A percentile compares a stretch with the other conserved stretches of the same genome.
Evolutionary conservation across 2,329 filamentous ascomycete species (phyloP).

Genomic region (Sclerotinia nivalis): DNA sequence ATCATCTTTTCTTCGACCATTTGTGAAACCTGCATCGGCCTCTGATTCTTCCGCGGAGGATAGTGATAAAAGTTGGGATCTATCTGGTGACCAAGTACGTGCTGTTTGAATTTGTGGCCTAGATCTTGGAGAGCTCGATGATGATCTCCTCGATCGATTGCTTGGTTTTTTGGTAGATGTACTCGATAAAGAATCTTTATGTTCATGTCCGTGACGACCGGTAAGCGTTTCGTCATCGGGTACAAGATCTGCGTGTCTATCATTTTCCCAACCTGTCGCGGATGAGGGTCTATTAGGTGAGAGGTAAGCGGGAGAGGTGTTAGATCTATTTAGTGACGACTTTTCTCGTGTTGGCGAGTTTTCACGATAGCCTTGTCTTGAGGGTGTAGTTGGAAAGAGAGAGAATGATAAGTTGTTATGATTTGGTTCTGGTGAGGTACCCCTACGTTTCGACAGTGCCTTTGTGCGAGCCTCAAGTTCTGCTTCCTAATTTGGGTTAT

Average conservation of each 20-base stretch:
- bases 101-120: conserved; percentile 17
- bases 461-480: conserved; percentile 39
- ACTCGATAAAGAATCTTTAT: conserved; percentile 11
- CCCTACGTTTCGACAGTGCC: conserved; percentile 45
- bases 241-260: conserved; percentile 32
- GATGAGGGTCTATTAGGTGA: conserved; percentile 48
- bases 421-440: conserved; percentile 51
- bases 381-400: conserved; percentile 42
- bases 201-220: background rate
- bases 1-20: background rate
- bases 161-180: conserved; percentile 10
- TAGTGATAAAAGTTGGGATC: conserved; percentile 34
- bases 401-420: conserved; percentile 49
- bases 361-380: conserved; percentile 28
- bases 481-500: conserved; percentile 41
- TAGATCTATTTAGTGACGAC: conserved; percentile 47
- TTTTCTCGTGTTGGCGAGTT: conserved; percentile 21
- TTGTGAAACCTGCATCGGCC: conserved; percentile 16
- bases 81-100: conserved; percentile 30
- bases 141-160: conserved; percentile 5
- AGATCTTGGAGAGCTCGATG: conserved; percentile 15
- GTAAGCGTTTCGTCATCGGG: background rate
- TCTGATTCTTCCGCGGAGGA: conserved; percentile 26
- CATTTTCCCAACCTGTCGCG: conserved; percentile 30
- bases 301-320: conserved; percentile 55